Evolutionary conservation across 768 basidiomycete genomes (phyloP).

Genomic region (Boletus sensibilis): DNA sequence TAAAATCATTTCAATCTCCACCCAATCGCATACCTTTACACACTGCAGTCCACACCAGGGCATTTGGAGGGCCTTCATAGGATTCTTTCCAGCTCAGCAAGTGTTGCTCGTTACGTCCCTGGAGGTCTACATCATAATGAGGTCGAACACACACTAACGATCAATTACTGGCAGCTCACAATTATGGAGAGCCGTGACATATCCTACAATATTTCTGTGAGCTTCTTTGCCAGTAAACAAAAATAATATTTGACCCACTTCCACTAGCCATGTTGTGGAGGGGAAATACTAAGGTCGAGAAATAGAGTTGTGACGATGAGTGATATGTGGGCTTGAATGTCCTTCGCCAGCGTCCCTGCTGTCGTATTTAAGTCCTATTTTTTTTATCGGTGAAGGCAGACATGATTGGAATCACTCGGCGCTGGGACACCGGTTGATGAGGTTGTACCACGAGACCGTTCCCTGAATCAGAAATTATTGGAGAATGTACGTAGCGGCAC

Average conservation of each 20-base stretch:
- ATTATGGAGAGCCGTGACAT: slow-evolving; percentile 44
- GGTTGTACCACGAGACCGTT: neutral
- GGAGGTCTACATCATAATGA: slow-evolving; percentile 35
- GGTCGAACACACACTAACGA: neutral
- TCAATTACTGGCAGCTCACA: slow-evolving; percentile 31
- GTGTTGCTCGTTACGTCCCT: slow-evolving; percentile 28
- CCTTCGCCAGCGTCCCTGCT: neutral
- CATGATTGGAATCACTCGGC: neutral
- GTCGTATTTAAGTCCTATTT: slow-evolving; percentile 26
- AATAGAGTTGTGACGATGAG: neutral
- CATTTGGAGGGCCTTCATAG: slow-evolving; percentile 41
- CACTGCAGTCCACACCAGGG: slow-evolving; percentile 48
- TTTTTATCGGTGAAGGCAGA: slow-evolving; percentile 8
- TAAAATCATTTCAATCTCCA: neutral
- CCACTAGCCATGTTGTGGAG: slow-evolving; percentile 18
- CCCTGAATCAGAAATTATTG: slow-evolving; percentile 1
- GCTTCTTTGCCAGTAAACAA: neutral
- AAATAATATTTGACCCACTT: slow-evolving; percentile 15
- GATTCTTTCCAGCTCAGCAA: slow-evolving; percentile 43
- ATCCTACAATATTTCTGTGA: slow-evolving; percentile 30
- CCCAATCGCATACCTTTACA: slow-evolving; percentile 50
- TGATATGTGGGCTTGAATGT: neutral
- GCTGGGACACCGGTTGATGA: slow-evolving; percentile 3
- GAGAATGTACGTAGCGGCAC: neutral
- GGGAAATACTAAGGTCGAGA: neutral